Evolutionary conservation across 31 red algal species (phyloP), one percentile per base, ranked within the genome.

Genomic region (Asparagopsis taxiformis): DNA sequence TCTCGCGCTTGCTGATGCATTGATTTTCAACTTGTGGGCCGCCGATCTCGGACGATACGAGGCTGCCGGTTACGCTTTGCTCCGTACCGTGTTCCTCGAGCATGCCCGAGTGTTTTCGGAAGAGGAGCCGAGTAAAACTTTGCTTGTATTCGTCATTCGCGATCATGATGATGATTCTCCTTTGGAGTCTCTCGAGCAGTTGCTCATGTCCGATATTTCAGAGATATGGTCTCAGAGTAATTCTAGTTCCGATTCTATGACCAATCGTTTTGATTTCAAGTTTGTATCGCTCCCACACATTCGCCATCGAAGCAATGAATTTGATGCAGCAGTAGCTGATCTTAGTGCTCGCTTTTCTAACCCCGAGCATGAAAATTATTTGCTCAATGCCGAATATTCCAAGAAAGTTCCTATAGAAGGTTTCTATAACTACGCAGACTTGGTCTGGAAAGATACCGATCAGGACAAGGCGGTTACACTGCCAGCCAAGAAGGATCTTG

Each of bases 151-250:
- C 62, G 87, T 97, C 0, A 84, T 97, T 38, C 71, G 85, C 20
- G 93, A 97, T 50, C 93, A 97, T 70, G 93, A 97, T 35, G 93
- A 97, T 82, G 88, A 79, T 7, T 89, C 88, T 1, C 51, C 88
- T 19, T 48, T 97, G 43, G 67, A 80, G 6, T 68, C 68, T 3
- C 36, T 97, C 23, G 66, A 78, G 50, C 51, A 71, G 10, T 48
- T 97, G 19, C 70, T 97, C 7, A 22, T 83, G 55, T 62, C 30
- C 31, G 93, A 97, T 72, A 72, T 97, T 41, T 25, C 74, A 25
- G 56, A 43, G 26, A 55, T 92, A 13, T 97, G 93, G 93, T 64
- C 59, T 19, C 68, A 77, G 46, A 59, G 78, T n/a, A 75, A 88
- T 17, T 81, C 78, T 15, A 60, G 55, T 52, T 55, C 39, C 23